phyloP scores from a whole-genome alignment of 1,139 yeast species.

The Saccharomycopsis hybrid region DNA sequence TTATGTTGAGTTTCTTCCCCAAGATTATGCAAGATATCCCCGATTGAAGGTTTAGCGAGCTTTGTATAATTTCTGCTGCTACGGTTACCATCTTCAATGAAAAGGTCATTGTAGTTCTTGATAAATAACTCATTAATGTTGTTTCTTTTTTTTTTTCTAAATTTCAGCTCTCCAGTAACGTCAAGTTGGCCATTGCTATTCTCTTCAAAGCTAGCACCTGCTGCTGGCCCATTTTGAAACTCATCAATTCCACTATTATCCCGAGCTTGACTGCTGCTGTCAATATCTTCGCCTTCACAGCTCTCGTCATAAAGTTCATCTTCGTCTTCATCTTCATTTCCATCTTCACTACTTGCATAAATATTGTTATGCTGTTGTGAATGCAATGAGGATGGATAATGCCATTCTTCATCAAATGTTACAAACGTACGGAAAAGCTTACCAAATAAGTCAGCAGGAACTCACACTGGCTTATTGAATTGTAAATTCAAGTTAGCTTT shows the following conservation, averaged over 20 bases:
- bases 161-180: not conserved
- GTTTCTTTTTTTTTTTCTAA: constrained; percentile 10
- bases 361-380: too few species aligned
- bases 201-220: too few species aligned
- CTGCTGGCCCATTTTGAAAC: not conserved
- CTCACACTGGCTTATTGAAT: constrained; percentile 9
- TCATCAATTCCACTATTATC: too few species aligned
- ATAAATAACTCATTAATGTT: constrained; percentile 12
- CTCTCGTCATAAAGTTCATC: too few species aligned
- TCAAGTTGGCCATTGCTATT: too few species aligned
- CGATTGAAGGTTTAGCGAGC: not conserved
- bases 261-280: too few species aligned
- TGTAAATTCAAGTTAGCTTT: constrained; percentile 11
- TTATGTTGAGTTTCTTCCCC: not conserved
- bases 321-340: constrained; percentile 1
- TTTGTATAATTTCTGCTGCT: not conserved
- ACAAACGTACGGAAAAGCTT: constrained; percentile 6
- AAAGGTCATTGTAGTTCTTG: constrained; percentile 9
- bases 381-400: not conserved
- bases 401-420: not conserved
- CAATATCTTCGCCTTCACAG: too few species aligned
- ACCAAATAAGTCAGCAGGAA: constrained; percentile 14
- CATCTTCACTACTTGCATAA: constrained; percentile 5
- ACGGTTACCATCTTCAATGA: not conserved
- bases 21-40: constrained; percentile 7